Base-by-base conservation (phyloP, 306 rosid species). In the Glycine latifolia region DNA sequence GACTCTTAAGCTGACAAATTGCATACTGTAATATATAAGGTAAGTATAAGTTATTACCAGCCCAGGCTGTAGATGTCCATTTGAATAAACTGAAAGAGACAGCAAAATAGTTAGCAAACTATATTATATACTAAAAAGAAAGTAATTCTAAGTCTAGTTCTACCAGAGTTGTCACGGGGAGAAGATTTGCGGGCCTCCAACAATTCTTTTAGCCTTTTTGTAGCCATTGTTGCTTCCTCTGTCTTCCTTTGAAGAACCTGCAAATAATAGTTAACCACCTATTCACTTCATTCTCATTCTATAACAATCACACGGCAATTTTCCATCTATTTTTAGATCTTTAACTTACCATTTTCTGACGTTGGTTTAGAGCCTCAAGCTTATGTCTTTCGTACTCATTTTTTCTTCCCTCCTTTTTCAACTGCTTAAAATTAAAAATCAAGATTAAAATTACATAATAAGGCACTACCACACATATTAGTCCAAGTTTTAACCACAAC, bases 171-270 rank as follows among this genome's bases (percentile, higher is more conserved):
- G 70, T 92, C 97, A 41, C 92, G 95, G 4, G 82, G 83, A 62
- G 89, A 67, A 79, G 90, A 84, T 86, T 87, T 91, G 68, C 95
- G 94, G 46, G 91, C 86, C 77, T 92, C 97, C 87, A 91, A 84
- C 84, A 92, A 84, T 66, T 87, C 90, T 83, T 88, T 92, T 60
- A 92, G 87, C 85, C 92, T 86, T 79, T 87, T 92, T 1, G 91
- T 92, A 74, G 97, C 91, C 82, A 81, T 81, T 83, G 95, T 86
- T 39, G 97, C 97, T 86, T 91, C 97, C 86, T 91, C 95, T 79
- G 97, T 90, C 92, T 92, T 92, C 82, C 95, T 89, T 4, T 91
- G 97, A 85, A 92, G 95, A 78, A 92, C 97, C 97, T 91, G 88
- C 39, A 82, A 31, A 69, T 44, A 85, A 62, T 46, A 31, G 68